phyloP scores from a whole-genome alignment of 2,329 filamentous ascomycete species.

The Botryotinia globosa region DNA sequence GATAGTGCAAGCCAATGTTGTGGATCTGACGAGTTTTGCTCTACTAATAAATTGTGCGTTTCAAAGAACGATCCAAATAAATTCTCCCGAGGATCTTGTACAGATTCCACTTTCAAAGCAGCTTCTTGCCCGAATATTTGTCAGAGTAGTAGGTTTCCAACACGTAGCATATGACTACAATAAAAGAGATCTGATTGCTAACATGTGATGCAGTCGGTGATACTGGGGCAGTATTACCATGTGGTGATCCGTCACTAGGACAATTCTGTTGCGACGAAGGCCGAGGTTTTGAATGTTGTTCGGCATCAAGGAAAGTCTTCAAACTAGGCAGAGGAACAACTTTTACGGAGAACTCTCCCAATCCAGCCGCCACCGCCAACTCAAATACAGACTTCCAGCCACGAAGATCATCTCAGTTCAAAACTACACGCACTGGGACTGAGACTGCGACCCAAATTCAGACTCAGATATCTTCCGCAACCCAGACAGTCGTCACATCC shows the following conservation, averaged over 20 bases:
- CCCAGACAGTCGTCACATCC: background rate
- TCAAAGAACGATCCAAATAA: conserved; percentile 17
- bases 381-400: background rate
- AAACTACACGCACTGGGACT: background rate
- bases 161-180: background rate
- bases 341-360: background rate
- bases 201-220: conserved; percentile 18
- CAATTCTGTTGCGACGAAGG: conserved; percentile 28
- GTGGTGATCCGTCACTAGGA: conserved; percentile 22
- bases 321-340: conserved; percentile 16
- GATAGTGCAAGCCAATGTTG: conserved; percentile 25
- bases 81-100: conserved; percentile 24
- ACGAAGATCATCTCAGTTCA: background rate
- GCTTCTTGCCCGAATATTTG: conserved; percentile 25
- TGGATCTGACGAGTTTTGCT: conserved; percentile 24
- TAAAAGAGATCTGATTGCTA: background rate
- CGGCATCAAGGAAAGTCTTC: conserved; percentile 20
- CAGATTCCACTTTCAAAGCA: conserved; percentile 22
- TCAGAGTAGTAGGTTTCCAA: conserved; percentile 22
- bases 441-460: background rate
- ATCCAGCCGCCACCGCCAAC: background rate
- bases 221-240: conserved; percentile 22
- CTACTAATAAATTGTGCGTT: conserved; percentile 27
- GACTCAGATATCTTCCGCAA: background rate
- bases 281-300: conserved; percentile 22